Evolutionary conservation across 1,284 basidiomycete species (phyloP).

Genomic region (Meira miltonrushii): DNA sequence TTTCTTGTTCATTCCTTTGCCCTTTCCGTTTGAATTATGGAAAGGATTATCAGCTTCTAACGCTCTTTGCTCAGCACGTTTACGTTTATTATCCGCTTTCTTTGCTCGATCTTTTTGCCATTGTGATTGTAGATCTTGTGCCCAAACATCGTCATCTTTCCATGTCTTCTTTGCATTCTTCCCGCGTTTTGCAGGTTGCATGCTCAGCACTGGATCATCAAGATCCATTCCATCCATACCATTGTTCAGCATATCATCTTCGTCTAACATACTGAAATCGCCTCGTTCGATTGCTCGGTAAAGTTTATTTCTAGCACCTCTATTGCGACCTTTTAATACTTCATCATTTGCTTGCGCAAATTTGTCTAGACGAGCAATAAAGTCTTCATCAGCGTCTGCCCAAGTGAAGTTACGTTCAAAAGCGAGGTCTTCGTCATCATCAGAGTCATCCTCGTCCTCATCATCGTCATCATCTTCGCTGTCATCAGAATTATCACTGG

Average conservation of each 20-base stretch:
- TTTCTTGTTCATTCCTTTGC: conserved; percentile 31
- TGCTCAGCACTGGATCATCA: conserved; percentile 19
- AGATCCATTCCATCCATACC: conserved; percentile 6
- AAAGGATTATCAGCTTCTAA: conserved; percentile 58
- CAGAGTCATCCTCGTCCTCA: conserved; percentile 9
- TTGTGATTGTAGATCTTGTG: conserved; percentile 63
- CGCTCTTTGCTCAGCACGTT: conserved; percentile 59
- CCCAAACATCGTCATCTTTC: conserved; percentile 60
- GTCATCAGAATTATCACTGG: conserved; percentile 21
- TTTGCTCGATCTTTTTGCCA: conserved; percentile 75
- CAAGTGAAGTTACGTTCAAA: conserved; percentile 55
- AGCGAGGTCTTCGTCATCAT: conserved; percentile 37
- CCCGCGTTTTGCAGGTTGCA: conserved; percentile 6
- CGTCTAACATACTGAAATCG: conserved; percentile 56
- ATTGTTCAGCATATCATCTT: conserved; percentile 4
- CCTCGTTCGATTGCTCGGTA: conserved; percentile 66
- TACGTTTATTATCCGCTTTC: conserved; percentile 71
- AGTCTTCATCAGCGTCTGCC: conserved; percentile 65
- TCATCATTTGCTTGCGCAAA: conserved; percentile 13
- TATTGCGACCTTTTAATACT: conserved; percentile 10
- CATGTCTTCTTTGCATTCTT: conserved; percentile 55
- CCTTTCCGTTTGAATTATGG: conserved; percentile 42
- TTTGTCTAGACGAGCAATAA: conserved; percentile 60
- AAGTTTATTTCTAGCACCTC: conserved; percentile 60
- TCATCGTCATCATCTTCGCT: conserved; percentile 13